These are phyloP conservation scores for Lactarius sp. DNA, from an alignment of 768 basidiomycete species.

Conservation along the genomic window DNA sequence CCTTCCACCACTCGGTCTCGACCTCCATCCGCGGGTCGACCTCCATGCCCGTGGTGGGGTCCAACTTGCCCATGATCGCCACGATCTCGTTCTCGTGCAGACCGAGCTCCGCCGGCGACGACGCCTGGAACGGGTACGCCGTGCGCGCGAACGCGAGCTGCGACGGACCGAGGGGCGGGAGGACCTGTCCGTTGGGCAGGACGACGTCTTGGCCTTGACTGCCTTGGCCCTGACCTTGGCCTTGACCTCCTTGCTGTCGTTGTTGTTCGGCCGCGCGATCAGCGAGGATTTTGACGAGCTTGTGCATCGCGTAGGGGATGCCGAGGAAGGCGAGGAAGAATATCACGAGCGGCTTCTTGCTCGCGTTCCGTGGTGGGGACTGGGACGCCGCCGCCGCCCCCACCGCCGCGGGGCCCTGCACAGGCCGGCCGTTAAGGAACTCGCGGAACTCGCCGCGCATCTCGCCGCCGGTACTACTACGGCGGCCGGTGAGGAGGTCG, in stretches of 20 bases:
- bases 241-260: conserved; percentile 32
- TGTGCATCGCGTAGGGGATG: conserved; percentile 89
- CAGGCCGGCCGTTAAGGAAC: conserved; percentile 63
- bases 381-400: background rate
- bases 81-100: conserved; percentile 90
- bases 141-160: conserved; percentile 81
- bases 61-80: conserved; percentile 79
- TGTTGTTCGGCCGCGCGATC: conserved; percentile 52
- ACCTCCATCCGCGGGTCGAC: conserved; percentile 61
- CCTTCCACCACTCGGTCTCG: conserved; percentile 88
- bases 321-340: conserved; percentile 94
- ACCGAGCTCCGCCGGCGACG: conserved; percentile 70
- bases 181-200: conserved; percentile 35
- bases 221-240: conserved; percentile 28
- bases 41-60: conserved; percentile 61
- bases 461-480: conserved; percentile 35
- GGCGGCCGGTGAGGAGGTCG: conserved; percentile 49
- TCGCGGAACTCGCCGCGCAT: conserved; percentile 68
- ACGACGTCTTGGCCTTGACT: conserved; percentile 28
- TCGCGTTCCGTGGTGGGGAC: conserved; percentile 52
- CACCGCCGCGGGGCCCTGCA: conserved; percentile 40
- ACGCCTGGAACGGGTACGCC: conserved; percentile 69
- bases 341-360: conserved; percentile 85
- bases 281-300: conserved; percentile 73
- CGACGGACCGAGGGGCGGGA: conserved; percentile 71